Percentiles rank a stretch among this genome's conserved stretches.
phyloP scores from a whole-genome alignment of 1,284 basidiomycete genomes.

The Porodaedalea pini region DNA sequence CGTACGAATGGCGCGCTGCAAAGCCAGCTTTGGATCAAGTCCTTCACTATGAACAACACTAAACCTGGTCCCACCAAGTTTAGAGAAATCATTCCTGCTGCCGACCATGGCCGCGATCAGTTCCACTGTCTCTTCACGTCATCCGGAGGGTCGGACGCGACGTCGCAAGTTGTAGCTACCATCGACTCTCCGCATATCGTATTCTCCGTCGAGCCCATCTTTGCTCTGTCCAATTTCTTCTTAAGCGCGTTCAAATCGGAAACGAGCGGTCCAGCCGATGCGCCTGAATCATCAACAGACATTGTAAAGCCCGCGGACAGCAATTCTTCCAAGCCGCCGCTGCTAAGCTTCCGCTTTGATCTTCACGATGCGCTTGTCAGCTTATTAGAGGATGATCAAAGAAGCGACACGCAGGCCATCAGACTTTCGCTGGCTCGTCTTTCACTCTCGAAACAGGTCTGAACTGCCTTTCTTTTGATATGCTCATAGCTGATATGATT shows the following conservation, averaged over 20 bases:
- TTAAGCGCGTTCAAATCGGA: slow-evolving; percentile 52
- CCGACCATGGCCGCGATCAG: slow-evolving; percentile 87
- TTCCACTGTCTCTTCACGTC: slow-evolving; percentile 92
- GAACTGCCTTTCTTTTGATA: slow-evolving; percentile 13
- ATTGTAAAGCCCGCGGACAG: slow-evolving; percentile 20
- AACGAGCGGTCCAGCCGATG: slow-evolving; percentile 25
- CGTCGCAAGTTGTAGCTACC: slow-evolving; percentile 78
- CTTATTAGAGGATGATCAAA: slow-evolving; percentile 83
- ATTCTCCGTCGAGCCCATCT: slow-evolving; percentile 90
- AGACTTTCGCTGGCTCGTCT: slow-evolving; percentile 83
- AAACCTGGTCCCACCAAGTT: slow-evolving; percentile 81
- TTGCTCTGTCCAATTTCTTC: slow-evolving; percentile 86
- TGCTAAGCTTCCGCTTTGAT: slow-evolving; percentile 76
- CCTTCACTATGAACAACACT: slow-evolving; percentile 91
- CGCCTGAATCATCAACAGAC: slow-evolving; percentile 26
- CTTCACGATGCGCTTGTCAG: slow-evolving; percentile 90
- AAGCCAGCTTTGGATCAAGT: slow-evolving; percentile 83
- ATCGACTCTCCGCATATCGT: slow-evolving; percentile 94
- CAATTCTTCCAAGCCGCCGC: slow-evolving; percentile 21
- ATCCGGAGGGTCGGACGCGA: slow-evolving; percentile 54
- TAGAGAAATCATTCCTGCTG: slow-evolving; percentile 93
- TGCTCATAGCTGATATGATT: slow-evolving; percentile 12
- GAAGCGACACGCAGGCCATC: slow-evolving; percentile 84
- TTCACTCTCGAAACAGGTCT: slow-evolving; percentile 87
- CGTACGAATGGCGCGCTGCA: slow-evolving; percentile 83